Base-by-base conservation (phyloP, 1,284 basidiomycete genomes). In the Malassezia arunalokei region DNA sequence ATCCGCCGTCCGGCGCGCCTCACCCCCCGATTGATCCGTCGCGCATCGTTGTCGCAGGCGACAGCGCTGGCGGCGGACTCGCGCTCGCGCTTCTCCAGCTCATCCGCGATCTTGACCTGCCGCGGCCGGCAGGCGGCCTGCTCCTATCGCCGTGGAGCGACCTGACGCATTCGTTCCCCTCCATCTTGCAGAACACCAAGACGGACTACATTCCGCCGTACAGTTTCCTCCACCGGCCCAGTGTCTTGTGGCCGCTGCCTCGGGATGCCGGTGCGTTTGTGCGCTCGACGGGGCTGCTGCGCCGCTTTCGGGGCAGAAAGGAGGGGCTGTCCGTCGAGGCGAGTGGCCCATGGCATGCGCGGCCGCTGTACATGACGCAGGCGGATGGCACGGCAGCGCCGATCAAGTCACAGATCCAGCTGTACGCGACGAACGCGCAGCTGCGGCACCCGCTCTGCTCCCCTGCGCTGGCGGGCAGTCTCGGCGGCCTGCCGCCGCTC, bases 1-100 rank as follows among this genome's bases (percentile, higher is more conserved):
- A 74, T 58, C 87, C 87, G 0, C 87, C 87, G 1, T 76, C 80
- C 0, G 80, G 75, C 8, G 81, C 85, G 7, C 74, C 60, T 50
- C 67, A 67, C 40, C 75, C 76, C 12, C 80, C 89, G 0, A 82
- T 99, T 12, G 80, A 85, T 50, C 90, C 92, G 0, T 79, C 79
- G 1, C 82, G 84, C 58, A 85, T 95, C 41, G 80, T 96, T 8
- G 62, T 79, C 3, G 83, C 84, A 0, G 94, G 94, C 1, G 90
- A 94, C 74, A 92, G 88, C 27, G 92, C 94, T 0, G 94, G 94
- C 5, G 94, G 91, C 4, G 90, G 89, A 0, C 76, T 96, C 11
- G 80, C 81, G 0, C 76, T 95, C 46, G 85, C 89, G 0, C 76
- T 95, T 15, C 78, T 98, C 2, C 88, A 92, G 72, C 80, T 94